Evolutionary conservation across 345 rosid species (phyloP), one percentile per base, ranked within the genome.

Genomic region (Sisymbrium altissimum): DNA sequence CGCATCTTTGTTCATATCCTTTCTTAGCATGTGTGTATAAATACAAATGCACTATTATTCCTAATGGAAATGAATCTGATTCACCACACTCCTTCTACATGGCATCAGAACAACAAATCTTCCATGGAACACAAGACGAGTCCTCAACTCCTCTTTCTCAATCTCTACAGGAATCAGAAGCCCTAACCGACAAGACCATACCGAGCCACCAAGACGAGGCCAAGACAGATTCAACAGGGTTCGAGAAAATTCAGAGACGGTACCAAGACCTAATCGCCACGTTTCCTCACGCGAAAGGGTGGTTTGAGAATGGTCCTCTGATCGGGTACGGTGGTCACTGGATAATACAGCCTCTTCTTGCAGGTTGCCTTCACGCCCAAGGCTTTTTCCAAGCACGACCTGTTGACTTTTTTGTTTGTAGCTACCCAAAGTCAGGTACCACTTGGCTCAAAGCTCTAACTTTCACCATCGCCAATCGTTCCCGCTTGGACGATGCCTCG

Each of bases 391-490:
- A 52, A 44, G 71, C 78, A 0, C 41, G 61, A 13, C 43, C 78
- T 2, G 4, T 1, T 10, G 71, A 79, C 56, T 35, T 72, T 17
- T 2, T 78, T 29, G 8, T 73, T 19, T 71, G 78, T 65, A 78
- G 70, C 48, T 39, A 43, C 38, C 75, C 75, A 7, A 73, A 79
- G 56, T 25, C 72, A 6, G 78, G 82, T 5, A 15, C 79, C 19
- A 79, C 82, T 21, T 79, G 82, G 82, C 79, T 79, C 53, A 79
- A 73, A 27, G 78, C 82, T 15, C 27, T 68, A 4, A 33, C 75
- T 30, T 79, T 32, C 46, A 9, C 75, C 30, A 79, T 79, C 13
- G 64, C 5, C 2, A 45, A 68, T 25, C 65, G 78, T 32, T 25
- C 57, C n/a, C 3, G 17, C 5, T 46, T 38, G 0, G 3, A 13